Percentiles rank a stretch among this genome's conserved stretches.
Conservation (phyloP, 768 basidiomycete genomes). For the Pulveroboletus sp. region DNA sequence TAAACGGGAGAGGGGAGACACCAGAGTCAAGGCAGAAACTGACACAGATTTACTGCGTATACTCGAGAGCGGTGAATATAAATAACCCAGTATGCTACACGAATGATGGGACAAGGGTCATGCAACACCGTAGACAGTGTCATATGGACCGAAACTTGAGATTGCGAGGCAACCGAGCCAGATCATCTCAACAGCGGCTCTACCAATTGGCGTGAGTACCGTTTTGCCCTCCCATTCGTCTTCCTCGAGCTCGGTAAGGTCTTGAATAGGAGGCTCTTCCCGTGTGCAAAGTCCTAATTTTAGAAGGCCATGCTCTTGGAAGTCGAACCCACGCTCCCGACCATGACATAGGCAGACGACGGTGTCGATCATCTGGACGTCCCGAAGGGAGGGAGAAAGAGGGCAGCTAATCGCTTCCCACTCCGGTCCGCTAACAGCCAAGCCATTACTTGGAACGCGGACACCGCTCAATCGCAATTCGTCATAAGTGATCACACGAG, state of each 20-base stretch:
- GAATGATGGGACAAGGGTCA: not conserved
- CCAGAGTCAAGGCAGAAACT: not conserved
- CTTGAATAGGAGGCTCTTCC: constrained; percentile 18
- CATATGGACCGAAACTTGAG: constrained; percentile 35
- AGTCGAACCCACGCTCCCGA: constrained; percentile 66
- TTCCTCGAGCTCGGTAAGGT: constrained; percentile 34
- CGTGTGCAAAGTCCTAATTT: constrained; percentile 61
- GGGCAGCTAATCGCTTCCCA: constrained; percentile 41
- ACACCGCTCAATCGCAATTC: constrained; percentile 72
- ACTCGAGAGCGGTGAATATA: not conserved
- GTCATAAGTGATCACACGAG: constrained; percentile 65
- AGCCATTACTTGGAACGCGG: constrained; percentile 65
- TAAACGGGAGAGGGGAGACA: not conserved
- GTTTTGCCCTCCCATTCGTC: constrained; percentile 41
- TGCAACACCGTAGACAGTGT: constrained; percentile 1
- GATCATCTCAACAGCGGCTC: constrained; percentile 49
- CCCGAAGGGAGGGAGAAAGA: constrained; percentile 26
- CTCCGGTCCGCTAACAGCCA: constrained; percentile 62
- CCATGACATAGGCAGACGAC: constrained; percentile 58
- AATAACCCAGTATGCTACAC: constrained; percentile 12
- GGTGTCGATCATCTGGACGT: constrained; percentile 36
- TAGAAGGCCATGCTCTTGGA: constrained; percentile 73
- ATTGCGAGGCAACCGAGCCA: constrained; percentile 53
- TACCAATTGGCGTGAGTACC: constrained; percentile 41
- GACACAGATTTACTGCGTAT: not conserved